Conservation (phyloP, 176 grass and related monocot species). For the Raddia guianensis region DNA sequence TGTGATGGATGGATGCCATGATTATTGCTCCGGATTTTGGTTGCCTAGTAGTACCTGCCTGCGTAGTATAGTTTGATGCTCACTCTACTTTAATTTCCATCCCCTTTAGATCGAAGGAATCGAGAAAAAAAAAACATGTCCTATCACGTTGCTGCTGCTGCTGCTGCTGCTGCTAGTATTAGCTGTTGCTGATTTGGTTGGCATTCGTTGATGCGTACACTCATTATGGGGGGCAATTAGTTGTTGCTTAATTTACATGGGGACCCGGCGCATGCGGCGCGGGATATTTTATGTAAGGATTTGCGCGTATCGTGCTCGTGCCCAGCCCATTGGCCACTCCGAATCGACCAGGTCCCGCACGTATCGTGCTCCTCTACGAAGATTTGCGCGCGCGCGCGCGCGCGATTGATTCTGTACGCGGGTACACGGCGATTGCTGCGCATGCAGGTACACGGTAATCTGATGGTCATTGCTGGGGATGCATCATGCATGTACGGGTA, state of each 20-base stretch:
- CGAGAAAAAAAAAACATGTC: not conserved
- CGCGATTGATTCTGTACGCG: not conserved
- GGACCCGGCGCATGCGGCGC: not conserved
- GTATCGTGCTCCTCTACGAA: not conserved
- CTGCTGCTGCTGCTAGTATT: not conserved
- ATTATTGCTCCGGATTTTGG: not conserved
- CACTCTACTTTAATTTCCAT: constrained; percentile 20
- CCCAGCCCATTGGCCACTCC: not conserved
- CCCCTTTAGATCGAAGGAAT: not conserved
- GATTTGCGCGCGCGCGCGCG: too few species aligned
- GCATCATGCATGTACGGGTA: not conserved
- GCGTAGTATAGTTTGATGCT: not conserved
- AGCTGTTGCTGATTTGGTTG: constrained; percentile 22
- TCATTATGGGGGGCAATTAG: constrained; percentile 8
- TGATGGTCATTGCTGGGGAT: constrained; percentile 28
- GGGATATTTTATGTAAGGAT: constrained; percentile 57
- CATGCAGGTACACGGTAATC: not conserved
- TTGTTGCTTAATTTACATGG: constrained; percentile 30
- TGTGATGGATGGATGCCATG: not conserved
- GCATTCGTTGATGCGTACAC: not conserved
- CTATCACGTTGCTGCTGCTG: constrained; percentile 14
- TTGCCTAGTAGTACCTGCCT: not conserved
- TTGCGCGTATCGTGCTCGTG: not conserved
- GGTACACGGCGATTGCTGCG: constrained; percentile 4
- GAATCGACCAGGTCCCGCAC: not conserved